A percentile compares a stretch with the other conserved stretches of the same genome.
Conservation (phyloP, 768 basidiomycete species). For the Psilocybe subaeruginosa region DNA sequence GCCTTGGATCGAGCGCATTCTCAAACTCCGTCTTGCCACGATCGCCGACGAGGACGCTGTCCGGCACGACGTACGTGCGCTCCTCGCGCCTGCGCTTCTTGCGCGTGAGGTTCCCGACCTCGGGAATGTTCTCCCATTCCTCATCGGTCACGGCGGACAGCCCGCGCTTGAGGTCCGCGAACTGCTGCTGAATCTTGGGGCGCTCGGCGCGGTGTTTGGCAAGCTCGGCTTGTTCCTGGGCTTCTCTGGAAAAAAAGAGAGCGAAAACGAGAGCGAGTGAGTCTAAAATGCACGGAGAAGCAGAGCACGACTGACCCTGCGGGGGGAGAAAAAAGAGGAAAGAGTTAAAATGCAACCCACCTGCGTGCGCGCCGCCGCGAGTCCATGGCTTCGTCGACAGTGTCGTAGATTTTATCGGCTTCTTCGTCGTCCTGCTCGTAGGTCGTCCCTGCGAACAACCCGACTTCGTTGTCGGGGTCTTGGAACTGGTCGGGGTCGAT, state of each 20-base stretch:
- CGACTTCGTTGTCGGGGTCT: constrained; percentile 97
- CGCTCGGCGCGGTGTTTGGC: constrained; percentile 82
- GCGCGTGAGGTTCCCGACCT: constrained; percentile 94
- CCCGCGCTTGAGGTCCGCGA: constrained; percentile 92
- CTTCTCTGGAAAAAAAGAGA: constrained; percentile 55
- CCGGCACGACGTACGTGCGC: constrained; percentile 87
- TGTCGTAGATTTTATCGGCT: constrained; percentile 92
- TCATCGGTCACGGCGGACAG: constrained; percentile 83
- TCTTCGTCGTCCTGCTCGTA: constrained; percentile 99
- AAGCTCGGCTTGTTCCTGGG: constrained; percentile 71
- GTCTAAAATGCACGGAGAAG: neutral
- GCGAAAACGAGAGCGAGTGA: constrained; percentile 20
- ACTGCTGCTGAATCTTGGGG: constrained; percentile 95
- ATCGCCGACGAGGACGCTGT: constrained; percentile 90
- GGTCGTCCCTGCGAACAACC: constrained; percentile 92
- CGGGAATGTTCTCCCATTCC: constrained; percentile 95
- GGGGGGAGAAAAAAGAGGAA: neutral
- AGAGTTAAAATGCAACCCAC: constrained; percentile 43
- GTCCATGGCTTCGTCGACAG: constrained; percentile 92
- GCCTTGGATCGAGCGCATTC: constrained; percentile 71
- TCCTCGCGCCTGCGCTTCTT: constrained; percentile 89
- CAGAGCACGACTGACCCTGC: neutral
- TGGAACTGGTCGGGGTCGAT: constrained; percentile 91
- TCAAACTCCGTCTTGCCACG: constrained; percentile 76
- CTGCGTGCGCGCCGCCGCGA: constrained; percentile 76